Base-by-base conservation (phyloP, 2,329 filamentous ascomycete species). In the Gyromitra esculenta region DNA sequence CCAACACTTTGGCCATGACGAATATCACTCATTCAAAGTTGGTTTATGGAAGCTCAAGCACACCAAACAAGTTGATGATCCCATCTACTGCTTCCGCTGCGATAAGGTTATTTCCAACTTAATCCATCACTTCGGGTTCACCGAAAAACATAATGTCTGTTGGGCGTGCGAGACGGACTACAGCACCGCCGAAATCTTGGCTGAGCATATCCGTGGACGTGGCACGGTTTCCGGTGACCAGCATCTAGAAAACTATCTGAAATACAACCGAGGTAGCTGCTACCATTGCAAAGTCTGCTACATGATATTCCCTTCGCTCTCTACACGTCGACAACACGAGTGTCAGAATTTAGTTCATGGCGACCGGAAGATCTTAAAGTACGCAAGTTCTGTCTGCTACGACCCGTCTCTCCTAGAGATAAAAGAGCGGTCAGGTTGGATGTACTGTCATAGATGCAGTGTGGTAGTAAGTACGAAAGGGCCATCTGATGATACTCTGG, bases 21-120 rank as follows among this genome's bases (percentile, higher is more conserved):
- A 71, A 43, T 37, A 75, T 25, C 72, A 75, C 35, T 63, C 72
- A 35, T 75, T 75, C 43, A 75, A 65, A 25, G 66, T 59, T 59
- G 72, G 65, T 9, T 48, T 75, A 50, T 75, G 72, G 72, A 75
- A 65, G 18, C 72, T 70, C 25, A 65, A 64, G 21, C 39, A 65
- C 5, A 35, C 48, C 6, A 63, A 64, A 35, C 52, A 75, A 8
- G 31, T 39, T 4, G 59, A 64, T 45, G 18, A 11, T 11, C 72
- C 72, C 0, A 70, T 75, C 21, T 75, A 70, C 50, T 75, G 72
- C n/a, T 75, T 75, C 62, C 72, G 72, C 56, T 75, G 72, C 72
- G 67, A 69, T 41, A 75, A 75, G 31, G 72, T 75, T 18, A 69
- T 75, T 18, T 71, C 67, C 39, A 75, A 75, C n/a, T 62, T 75